A percentile compares a stretch with the other conserved stretches of the same genome.
phyloP scores from a whole-genome alignment of 139 green algal species.

The Chlamydomonas eustigma region DNA sequence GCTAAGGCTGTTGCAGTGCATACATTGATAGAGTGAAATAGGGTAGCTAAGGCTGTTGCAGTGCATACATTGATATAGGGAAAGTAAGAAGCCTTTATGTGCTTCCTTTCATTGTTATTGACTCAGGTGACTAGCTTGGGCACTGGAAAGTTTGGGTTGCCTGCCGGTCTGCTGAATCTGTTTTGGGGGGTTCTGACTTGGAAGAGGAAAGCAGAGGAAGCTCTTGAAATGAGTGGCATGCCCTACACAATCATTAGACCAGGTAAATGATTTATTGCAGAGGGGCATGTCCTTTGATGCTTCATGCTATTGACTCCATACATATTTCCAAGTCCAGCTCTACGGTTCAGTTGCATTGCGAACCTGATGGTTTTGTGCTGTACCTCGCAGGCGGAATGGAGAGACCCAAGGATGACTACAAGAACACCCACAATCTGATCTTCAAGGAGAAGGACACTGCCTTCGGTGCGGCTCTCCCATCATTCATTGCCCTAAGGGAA shows the following conservation, averaged over 20 bases:
- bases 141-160: constrained; percentile 72
- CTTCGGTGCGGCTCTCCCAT: constrained; percentile 52
- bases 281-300: background rate
- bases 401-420: constrained; percentile 80
- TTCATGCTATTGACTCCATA: too few species aligned
- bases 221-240: constrained; percentile 76
- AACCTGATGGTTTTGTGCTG: background rate
- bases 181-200: constrained; percentile 84
- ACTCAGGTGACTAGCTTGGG: constrained; percentile 49
- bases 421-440: constrained; percentile 83
- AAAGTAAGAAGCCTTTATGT: too few species aligned
- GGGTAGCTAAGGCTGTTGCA: too few species aligned
- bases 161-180: constrained; percentile 67
- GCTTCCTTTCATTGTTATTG: too few species aligned
- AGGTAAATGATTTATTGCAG: constrained; percentile 19
- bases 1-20: too few species aligned
- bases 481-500: background rate
- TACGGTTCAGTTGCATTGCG: too few species aligned
- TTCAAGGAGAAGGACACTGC: constrained; percentile 59
- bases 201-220: constrained; percentile 83
- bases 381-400: constrained; percentile 77
- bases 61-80: too few species aligned
- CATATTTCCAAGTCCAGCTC: too few species aligned
- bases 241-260: constrained; percentile 86
- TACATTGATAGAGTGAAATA: too few species aligned